phyloP scores from a whole-genome alignment of 257 asterid genomes.

The Euphrasia confusa region DNA sequence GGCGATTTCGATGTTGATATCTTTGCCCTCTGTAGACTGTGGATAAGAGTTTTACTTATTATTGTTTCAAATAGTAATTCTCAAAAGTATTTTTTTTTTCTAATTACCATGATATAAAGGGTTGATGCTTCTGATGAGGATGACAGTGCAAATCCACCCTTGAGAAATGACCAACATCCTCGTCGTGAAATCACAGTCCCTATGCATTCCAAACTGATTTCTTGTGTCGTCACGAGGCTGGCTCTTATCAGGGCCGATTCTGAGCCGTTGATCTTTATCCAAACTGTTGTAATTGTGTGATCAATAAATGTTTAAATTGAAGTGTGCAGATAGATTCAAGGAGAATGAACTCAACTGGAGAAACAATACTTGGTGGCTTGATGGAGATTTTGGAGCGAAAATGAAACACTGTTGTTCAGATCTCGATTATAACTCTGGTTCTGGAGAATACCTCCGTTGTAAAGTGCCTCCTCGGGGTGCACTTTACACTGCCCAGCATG shows the following conservation, averaged over 20 bases:
- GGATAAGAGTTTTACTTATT: not conserved
- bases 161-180: conserved; percentile 75
- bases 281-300: conserved; percentile 31
- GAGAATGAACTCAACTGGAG: conserved; percentile 47
- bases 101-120: conserved; percentile 41
- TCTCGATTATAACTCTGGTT: conserved; percentile 10
- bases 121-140: conserved; percentile 41
- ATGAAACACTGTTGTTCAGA: conserved; percentile 25
- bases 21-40: conserved; percentile 25
- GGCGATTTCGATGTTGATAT: conserved; percentile 18
- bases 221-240: conserved; percentile 40
- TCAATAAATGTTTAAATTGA: not conserved
- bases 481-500: conserved; percentile 44
- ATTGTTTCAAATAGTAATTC: too few relatives aligned
- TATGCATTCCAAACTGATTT: conserved; percentile 34
- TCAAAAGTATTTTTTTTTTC: too few relatives aligned
- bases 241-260: conserved; percentile 42
- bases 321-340: not conserved
- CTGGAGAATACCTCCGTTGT: conserved; percentile 63
- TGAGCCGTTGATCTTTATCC: conserved; percentile 46
- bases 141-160: conserved; percentile 63
- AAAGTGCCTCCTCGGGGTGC: conserved; percentile 57
- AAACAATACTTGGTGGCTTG: conserved; percentile 44
- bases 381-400: conserved; percentile 37
- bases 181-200: conserved; percentile 59